Evolutionary conservation across 768 basidiomycete genomes (phyloP).

Genomic region (Boletus vinaceobasis): DNA sequence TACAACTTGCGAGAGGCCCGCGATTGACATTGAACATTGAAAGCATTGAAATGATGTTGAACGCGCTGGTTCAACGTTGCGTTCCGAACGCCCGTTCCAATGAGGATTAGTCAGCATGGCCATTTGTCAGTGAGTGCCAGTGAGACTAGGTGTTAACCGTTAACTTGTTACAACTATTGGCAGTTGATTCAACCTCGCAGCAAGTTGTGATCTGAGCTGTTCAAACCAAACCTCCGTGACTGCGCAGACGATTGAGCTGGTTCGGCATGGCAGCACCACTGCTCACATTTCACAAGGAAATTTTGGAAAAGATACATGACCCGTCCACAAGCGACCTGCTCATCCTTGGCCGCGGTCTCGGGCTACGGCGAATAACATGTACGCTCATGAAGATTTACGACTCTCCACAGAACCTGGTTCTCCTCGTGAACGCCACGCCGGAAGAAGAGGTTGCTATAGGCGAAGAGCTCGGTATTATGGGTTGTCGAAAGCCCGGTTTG

Average conservation of each 20-base stretch:
- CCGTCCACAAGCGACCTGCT: constrained; percentile 70
- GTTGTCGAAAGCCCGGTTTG: constrained; percentile 82
- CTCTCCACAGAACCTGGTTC: constrained; percentile 74
- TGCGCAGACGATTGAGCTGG: background rate
- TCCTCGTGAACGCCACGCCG: constrained; percentile 78
- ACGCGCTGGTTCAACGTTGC: no score
- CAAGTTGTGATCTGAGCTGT: background rate
- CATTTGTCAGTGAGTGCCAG: no score
- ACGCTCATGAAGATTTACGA: constrained; percentile 92
- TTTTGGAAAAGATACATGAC: constrained; percentile 64
- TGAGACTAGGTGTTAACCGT: no score
- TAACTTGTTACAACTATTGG: background rate
- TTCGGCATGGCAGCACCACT: constrained; percentile 29
- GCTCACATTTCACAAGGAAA: constrained; percentile 65
- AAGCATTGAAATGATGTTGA: no score
- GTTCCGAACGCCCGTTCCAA: no score
- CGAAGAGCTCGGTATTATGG: constrained; percentile 90
- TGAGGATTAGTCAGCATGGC: no score
- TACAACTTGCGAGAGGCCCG: no score
- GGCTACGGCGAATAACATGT: constrained; percentile 78
- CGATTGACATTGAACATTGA: no score
- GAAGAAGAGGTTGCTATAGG: constrained; percentile 91
- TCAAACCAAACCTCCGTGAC: background rate
- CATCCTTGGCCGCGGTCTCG: constrained; percentile 86
- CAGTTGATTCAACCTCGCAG: background rate